These are phyloP conservation scores for Mycena albidolilacea DNA, from an alignment of 768 basidiomycete genomes.

Conservation along the genomic window DNA sequence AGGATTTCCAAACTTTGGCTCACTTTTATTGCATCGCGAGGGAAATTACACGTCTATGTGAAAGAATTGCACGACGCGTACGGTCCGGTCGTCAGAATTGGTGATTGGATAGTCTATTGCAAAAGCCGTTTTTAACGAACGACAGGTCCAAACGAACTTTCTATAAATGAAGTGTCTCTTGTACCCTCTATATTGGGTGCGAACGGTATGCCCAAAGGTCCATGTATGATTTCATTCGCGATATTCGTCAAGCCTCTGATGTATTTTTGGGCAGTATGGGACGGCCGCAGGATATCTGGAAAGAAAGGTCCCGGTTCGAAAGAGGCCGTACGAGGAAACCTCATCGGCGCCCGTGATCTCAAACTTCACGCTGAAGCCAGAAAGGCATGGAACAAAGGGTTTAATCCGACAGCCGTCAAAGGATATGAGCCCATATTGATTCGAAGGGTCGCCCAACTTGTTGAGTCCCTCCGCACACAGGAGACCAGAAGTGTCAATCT, in stretches of 20 bases:
- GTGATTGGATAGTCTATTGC: no score
- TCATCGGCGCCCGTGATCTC: background rate
- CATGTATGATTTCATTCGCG: conserved; percentile 45
- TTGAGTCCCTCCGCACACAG: no score
- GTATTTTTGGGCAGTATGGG: conserved; percentile 47
- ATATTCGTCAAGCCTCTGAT: background rate
- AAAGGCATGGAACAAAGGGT: no score
- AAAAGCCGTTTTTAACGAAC: background rate
- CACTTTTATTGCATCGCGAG: conserved; percentile 48
- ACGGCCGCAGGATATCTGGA: conserved; percentile 41
- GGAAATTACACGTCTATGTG: conserved; percentile 62
- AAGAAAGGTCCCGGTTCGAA: background rate
- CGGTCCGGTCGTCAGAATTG: conserved; percentile 63
- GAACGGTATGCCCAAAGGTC: conserved; percentile 59
- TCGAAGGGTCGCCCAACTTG: no score
- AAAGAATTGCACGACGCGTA: conserved; percentile 63
- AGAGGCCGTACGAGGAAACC: no score
- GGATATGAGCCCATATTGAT: no score
- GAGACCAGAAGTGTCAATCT: background rate
- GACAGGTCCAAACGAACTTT: conserved; percentile 63
- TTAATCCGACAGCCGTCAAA: no score
- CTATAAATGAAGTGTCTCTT: conserved; percentile 51
- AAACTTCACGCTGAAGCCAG: background rate
- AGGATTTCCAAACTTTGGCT: conserved; percentile 57
- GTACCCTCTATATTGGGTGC: conserved; percentile 53